These are phyloP conservation scores for Trichophyton simii DNA, from an alignment of 2,329 filamentous ascomycete species.

Conservation along the genomic window DNA sequence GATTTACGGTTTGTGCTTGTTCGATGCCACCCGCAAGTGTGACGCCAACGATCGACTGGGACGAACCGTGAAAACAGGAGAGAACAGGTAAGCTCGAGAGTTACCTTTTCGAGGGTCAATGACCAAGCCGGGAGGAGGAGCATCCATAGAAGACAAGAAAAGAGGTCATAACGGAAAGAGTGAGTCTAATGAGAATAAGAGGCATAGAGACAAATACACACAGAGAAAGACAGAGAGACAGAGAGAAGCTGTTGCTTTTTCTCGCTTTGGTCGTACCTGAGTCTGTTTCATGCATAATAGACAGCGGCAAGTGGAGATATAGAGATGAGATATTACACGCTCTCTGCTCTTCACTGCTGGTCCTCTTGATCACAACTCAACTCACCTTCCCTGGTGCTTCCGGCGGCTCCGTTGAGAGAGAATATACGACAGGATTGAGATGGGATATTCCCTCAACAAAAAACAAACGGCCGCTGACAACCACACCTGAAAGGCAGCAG, in stretches of 20 bases:
- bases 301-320: neutral
- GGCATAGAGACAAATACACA: neutral
- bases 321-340: neutral
- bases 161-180: too few species aligned
- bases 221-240: neutral
- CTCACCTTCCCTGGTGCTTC: neutral
- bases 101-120: too few species aligned
- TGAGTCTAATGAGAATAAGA: neutral
- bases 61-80: neutral
- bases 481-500: too few species aligned
- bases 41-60: neutral
- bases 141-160: too few species aligned
- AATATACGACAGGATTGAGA: too few species aligned
- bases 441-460: too few species aligned
- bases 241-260: neutral
- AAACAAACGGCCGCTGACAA: too few species aligned
- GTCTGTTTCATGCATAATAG: neutral
- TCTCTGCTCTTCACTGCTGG: neutral
- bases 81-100: too few species aligned
- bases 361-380: too few species aligned
- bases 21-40: constrained; percentile 2
- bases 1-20: constrained; percentile 1
- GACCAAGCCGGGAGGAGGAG: too few species aligned
- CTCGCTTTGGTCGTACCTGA: neutral
- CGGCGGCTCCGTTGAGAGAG: neutral